Evolutionary conservation across 139 green algal genomes (phyloP).

Genomic region (Haematococcus lacustris): DNA sequence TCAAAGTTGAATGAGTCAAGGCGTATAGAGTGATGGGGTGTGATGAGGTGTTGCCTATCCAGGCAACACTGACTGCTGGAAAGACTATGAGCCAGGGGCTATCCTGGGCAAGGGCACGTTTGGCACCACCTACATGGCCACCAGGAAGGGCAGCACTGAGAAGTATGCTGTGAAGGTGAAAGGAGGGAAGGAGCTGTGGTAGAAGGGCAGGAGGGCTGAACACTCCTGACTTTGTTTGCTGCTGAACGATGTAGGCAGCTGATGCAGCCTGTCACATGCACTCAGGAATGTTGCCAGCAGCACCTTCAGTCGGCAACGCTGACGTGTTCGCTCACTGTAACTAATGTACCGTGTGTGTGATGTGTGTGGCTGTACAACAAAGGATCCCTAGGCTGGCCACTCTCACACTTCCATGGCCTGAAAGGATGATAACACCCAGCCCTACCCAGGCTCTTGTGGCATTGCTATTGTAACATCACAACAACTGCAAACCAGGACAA

Average conservation of each 20-base stretch:
- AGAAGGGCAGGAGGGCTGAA: background rate
- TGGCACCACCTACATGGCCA: constrained; percentile 52
- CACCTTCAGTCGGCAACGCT: background rate
- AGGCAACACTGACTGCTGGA: constrained; percentile 45
- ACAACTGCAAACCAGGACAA: no score
- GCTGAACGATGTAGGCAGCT: background rate
- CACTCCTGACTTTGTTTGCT: background rate
- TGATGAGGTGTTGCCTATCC: no score
- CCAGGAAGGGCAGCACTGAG: constrained; percentile 35
- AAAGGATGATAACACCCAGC: no score
- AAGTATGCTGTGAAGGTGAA: constrained; percentile 31
- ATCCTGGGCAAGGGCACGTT: constrained; percentile 66
- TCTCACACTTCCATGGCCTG: background rate
- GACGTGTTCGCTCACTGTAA: no score
- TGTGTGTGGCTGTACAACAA: background rate
- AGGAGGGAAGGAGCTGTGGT: background rate
- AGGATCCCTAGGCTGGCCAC: background rate
- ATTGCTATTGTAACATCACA: no score
- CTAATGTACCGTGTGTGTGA: no score
- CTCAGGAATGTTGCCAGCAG: background rate
- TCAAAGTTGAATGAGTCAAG: no score
- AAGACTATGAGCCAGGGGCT: constrained; percentile 44
- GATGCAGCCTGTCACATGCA: background rate
- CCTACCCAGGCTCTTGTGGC: no score
- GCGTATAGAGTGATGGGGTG: no score